Base-by-base conservation (phyloP, 345 rosid species). In the Cardamine occulta region DNA sequence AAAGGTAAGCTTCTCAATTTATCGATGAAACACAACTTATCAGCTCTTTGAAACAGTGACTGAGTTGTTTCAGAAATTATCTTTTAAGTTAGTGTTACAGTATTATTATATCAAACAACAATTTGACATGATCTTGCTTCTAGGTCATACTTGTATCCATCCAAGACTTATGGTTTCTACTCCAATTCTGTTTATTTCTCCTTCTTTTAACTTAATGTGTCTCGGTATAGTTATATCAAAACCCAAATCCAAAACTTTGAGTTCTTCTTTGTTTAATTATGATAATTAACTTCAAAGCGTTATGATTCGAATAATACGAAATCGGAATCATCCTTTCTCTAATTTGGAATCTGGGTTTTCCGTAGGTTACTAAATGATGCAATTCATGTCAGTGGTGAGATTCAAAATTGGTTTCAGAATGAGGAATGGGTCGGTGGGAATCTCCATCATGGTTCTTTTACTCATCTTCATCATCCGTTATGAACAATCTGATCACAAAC, bases 341-440 rank as follows among this genome's bases (percentile, higher is more conserved):
- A 37, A 67, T 24, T 39, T 17, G 6, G 4, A 69, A 52, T 62
- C 29, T 40, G 21, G 13, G 11, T 57, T 66, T 34, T 10, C 0
- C 29, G 13, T n/a, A 48, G 70, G 66, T 34, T 48, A 63, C 7
- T 57, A 6, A 56, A 24, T 37, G 62, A 55, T 44, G 60, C 31
- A 66, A 19, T 24, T 35, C 54, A 49, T 52, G 31, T 61, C 73
- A 28, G 68, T 83, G 74, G 64, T 72, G 72, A 73, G 54, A 4
- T 51, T 68, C 35, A 87, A 78, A 73, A 58, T 49, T 72, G 80
- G 67, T 68, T 73, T 79, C 39, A 80, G 61, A 77, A 86, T 85
- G 98, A 91, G 77, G 83, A 91, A 84, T 48, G 89, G 89, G 96
- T 89, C 86, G 1, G 93, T 90, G 71, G 98, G 96, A n/a, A 44